Base-by-base conservation (phyloP, 2,329 filamentous ascomycete species). In the Monosporascus sp. region DNA sequence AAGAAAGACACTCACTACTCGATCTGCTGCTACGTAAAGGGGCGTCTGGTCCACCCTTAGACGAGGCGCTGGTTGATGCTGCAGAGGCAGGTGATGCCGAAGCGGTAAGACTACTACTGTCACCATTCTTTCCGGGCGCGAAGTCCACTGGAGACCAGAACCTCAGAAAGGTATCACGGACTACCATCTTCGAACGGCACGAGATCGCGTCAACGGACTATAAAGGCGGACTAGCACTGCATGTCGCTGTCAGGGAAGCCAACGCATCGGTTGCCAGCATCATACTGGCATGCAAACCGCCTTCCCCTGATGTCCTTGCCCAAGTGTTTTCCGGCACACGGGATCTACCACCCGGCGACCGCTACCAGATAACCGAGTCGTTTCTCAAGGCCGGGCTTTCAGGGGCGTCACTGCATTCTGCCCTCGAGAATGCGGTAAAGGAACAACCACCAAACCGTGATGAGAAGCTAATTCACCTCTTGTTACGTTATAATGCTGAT, bases 141-240 rank as follows among this genome's bases (percentile, higher is more conserved):
- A 64, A 63, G 36, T 61, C 63, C 5, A 57, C 62, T 11, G 57
- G 61, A 5, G 60, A 50, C 55, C 62, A 59, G 51, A 64, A 65
- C 50, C 61, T 65, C 11, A 65, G 61, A 26, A 66, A 55, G 27
- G 62, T 66, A 1, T 59, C 67, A 5, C 64, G 64, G 19, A 66
- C 62, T 44, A 63, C 71, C 56, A 62, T 72, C 6, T 69, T 65
- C 40, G 71, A 74, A 43, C 70, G 72, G 34, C 80, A 82, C 53
- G 74, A 74, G 19, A 71, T 74, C 6, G 80, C 81, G 7, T 81
- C 80, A 2, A 75, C 78, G 2, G 75, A 83, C 53, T 69, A 81
- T 55, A 77, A 76, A 48, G 73, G 73, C 4, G 80, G 80, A 0
- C 64, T 79, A 52, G 80, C 80, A 0, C 65, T 84, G 27, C 71